Percentiles rank a stretch among this genome's conserved stretches.
These are phyloP conservation scores for Yamadazyma sp. DNA, from an alignment of 805 yeast genomes.

Conservation along the genomic window DNA sequence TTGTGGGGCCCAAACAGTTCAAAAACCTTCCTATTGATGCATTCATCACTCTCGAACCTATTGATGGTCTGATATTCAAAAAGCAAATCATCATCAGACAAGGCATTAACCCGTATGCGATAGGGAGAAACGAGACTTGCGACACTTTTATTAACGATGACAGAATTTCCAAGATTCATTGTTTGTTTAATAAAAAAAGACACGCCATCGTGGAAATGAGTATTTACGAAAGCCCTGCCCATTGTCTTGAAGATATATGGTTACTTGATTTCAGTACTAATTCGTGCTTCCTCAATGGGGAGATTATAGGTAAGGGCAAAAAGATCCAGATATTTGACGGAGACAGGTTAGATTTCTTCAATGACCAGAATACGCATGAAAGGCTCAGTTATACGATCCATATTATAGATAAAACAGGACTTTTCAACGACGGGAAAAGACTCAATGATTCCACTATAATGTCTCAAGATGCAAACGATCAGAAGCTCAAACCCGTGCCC, in stretches of 20 bases:
- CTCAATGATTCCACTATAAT: slow-evolving; percentile 21
- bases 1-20: slow-evolving; percentile 2
- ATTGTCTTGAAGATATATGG: slow-evolving; percentile 75
- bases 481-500: slow-evolving; percentile 24
- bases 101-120: slow-evolving; percentile 61
- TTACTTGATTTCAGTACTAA: slow-evolving; percentile 77
- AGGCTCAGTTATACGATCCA: slow-evolving; percentile 53
- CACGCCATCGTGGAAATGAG: slow-evolving; percentile 53
- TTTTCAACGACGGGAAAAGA: slow-evolving; percentile 51
- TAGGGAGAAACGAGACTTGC: slow-evolving; percentile 71
- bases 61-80: slow-evolving; percentile 44
- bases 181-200: slow-evolving; percentile 61
- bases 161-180: slow-evolving; percentile 82
- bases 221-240: slow-evolving; percentile 69
- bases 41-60: slow-evolving; percentile 59
- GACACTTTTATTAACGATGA: slow-evolving; percentile 66
- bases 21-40: slow-evolving; percentile 51
- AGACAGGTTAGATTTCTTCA: slow-evolving; percentile 65
- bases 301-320: slow-evolving; percentile 57
- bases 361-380: slow-evolving; percentile 55
- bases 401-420: slow-evolving; percentile 62
- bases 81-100: slow-evolving; percentile 61
- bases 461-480: slow-evolving; percentile 27
- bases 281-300: slow-evolving; percentile 68
- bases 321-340: slow-evolving; percentile 63